Conservation (phyloP, 2,329 filamentous ascomycete genomes). For the Monosporascus sp. region DNA sequence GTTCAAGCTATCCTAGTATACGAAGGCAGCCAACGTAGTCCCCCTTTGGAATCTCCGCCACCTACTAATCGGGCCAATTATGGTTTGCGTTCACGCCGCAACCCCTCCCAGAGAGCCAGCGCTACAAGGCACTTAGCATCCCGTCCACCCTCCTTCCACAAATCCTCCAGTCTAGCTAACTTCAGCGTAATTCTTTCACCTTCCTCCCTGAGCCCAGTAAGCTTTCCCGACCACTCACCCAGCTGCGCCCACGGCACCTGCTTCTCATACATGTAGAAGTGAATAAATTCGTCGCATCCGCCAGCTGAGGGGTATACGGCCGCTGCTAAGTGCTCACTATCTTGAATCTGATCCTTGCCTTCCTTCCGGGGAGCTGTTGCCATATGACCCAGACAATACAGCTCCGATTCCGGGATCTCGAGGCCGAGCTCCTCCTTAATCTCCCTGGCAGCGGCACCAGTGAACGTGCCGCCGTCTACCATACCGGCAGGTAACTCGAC, state of each 20-base stretch:
- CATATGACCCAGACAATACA: slow-evolving; percentile 49
- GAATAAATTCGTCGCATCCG: slow-evolving; percentile 56
- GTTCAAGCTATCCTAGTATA: no score
- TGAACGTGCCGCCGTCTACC: slow-evolving; percentile 52
- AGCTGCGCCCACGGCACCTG: slow-evolving; percentile 45
- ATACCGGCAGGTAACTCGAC: slow-evolving; percentile 55
- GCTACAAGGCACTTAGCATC: slow-evolving; percentile 59
- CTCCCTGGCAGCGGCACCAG: slow-evolving; percentile 54
- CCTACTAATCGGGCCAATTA: no score
- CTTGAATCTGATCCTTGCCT: no score
- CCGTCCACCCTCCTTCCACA: slow-evolving; percentile 52
- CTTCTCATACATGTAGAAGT: slow-evolving; percentile 52
- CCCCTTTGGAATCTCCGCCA: no score
- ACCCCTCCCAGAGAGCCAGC: slow-evolving; percentile 52
- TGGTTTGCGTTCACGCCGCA: slow-evolving; percentile 40
- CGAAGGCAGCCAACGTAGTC: no score
- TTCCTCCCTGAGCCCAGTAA: slow-evolving; percentile 52
- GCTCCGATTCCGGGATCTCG: slow-evolving; percentile 40
- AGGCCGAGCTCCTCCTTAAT: slow-evolving; percentile 57
- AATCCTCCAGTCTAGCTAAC: slow-evolving; percentile 49
- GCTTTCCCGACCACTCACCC: slow-evolving; percentile 48
- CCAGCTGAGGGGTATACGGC: slow-evolving; percentile 55
- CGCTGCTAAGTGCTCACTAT: slow-evolving; percentile 29
- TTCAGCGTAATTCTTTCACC: slow-evolving; percentile 60
- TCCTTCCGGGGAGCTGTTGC: slow-evolving; percentile 27